These are phyloP conservation scores for Leptographium wingfieldii DNA, from an alignment of 2,329 filamentous ascomycete species.

Conservation along the genomic window DNA sequence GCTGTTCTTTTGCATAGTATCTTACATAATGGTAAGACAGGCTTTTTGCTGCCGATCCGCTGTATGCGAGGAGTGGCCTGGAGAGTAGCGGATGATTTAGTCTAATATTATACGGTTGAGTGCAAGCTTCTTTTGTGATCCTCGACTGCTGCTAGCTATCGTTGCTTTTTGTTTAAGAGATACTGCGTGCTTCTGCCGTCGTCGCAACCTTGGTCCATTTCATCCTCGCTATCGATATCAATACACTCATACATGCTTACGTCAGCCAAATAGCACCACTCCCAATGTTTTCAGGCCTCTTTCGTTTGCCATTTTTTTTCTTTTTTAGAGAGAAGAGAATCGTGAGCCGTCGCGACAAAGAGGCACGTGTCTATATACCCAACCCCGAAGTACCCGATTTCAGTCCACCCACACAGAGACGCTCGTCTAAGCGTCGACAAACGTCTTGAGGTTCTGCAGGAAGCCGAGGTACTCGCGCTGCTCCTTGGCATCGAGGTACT, in stretches of 20 bases:
- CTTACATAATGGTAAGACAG: background rate
- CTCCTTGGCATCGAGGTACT: slow-evolving; percentile 98
- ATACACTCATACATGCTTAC: too few species aligned
- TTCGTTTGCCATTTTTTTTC: background rate
- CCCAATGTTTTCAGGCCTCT: too few species aligned
- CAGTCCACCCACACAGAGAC: background rate
- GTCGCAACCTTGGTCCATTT: too few species aligned
- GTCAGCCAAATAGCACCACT: too few species aligned
- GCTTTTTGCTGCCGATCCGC: background rate
- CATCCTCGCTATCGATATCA: too few species aligned
- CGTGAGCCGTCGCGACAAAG: background rate
- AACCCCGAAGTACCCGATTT: background rate
- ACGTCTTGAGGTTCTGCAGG: slow-evolving; percentile 77
- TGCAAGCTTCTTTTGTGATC: too few species aligned
- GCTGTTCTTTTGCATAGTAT: background rate
- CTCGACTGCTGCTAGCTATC: too few species aligned
- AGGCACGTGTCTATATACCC: background rate
- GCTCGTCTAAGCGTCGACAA: slow-evolving; percentile 52
- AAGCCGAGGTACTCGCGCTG: slow-evolving; percentile 91
- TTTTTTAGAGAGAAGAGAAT: slow-evolving; percentile 1
- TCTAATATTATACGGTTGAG: too few species aligned
- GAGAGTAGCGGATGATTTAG: too few species aligned
- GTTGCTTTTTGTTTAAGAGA: too few species aligned
- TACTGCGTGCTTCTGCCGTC: too few species aligned
- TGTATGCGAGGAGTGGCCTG: background rate